Evolutionary conservation across 192 early-diverging fungal species (phyloP).

Genomic region (Coemansia sp.): DNA sequence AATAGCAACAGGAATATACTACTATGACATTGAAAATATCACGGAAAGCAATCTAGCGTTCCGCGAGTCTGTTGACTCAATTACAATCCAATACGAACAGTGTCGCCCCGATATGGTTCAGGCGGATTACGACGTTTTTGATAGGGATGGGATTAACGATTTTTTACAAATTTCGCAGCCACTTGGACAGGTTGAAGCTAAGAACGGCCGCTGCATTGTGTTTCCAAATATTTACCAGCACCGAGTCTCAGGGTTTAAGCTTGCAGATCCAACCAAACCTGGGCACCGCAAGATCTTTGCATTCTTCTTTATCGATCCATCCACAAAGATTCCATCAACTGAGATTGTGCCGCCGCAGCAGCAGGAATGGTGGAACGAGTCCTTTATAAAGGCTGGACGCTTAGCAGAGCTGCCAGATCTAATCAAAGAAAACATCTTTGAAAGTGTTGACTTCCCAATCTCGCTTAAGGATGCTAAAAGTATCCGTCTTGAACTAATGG

Average conservation of each 20-base stretch:
- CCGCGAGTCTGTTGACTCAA: constrained; percentile 24
- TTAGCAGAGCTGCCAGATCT: constrained; percentile 20
- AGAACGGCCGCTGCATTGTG: constrained; percentile 60
- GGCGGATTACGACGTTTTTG: constrained; percentile 39
- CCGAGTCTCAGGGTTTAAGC: constrained; percentile 58
- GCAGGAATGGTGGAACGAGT: constrained; percentile 42
- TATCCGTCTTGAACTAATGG: constrained; percentile 49
- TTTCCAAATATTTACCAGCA: constrained; percentile 78
- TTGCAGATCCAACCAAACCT: constrained; percentile 57
- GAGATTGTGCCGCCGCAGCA: constrained; percentile 66
- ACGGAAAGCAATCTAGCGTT: constrained; percentile 59
- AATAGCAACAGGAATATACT: constrained; percentile 70
- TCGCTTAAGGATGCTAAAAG: constrained; percentile 49
- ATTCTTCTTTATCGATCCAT: constrained; percentile 72
- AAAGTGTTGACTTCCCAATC: constrained; percentile 28
- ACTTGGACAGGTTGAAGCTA: constrained; percentile 49
- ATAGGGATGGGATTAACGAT: constrained; percentile 3
- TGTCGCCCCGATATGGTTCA: constrained; percentile 18
- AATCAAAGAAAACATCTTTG: constrained; percentile 14
- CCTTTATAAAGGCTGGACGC: not conserved
- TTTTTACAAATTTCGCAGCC: constrained; percentile 37
- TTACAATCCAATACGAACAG: constrained; percentile 23
- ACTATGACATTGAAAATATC: constrained; percentile 70
- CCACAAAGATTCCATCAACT: constrained; percentile 54
- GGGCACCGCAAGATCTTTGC: constrained; percentile 67